A percentile compares a stretch with the other conserved stretches of the same genome.
phyloP scores from a whole-genome alignment of 1,139 yeast genomes.

The Lodderomyces metapsilosis region DNA sequence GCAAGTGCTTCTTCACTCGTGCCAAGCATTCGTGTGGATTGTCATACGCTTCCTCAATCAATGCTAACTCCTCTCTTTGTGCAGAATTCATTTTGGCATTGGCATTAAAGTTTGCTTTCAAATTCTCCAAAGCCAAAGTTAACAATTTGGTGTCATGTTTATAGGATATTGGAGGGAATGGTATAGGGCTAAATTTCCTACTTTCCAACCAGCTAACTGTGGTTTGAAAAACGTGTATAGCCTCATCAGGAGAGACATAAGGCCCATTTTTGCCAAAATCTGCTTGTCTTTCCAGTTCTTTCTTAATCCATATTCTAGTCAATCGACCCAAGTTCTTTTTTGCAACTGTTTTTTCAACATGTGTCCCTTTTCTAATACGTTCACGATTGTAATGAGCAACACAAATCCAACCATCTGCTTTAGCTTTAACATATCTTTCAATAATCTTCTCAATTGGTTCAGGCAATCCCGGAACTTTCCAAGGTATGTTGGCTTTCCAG shows the following conservation, averaged over 20 bases:
- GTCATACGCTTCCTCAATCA: conserved; percentile 95
- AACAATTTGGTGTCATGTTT: conserved; percentile 91
- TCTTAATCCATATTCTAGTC: conserved; percentile 88
- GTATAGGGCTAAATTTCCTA: conserved; percentile 80
- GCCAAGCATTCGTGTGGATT: conserved; percentile 92
- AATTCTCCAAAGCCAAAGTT: conserved; percentile 82
- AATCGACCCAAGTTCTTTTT: conserved; percentile 89
- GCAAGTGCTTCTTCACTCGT: conserved; percentile 74
- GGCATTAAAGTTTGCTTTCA: conserved; percentile 82
- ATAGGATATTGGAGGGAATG: conserved; percentile 90
- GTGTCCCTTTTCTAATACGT: conserved; percentile 80
- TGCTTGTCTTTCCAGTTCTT: conserved; percentile 87
- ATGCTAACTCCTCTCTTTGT: conserved; percentile 88
- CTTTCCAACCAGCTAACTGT: conserved; percentile 94
- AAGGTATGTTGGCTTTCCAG: conserved; percentile 98
- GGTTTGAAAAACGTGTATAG: conserved; percentile 79
- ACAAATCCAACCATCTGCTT: conserved; percentile 96
- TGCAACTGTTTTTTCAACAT: conserved; percentile 92
- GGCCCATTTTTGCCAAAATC: conserved; percentile 87
- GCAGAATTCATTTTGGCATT: conserved; percentile 80
- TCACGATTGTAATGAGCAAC: conserved; percentile 93
- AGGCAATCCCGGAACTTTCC: conserved; percentile 98
- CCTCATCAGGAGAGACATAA: conserved; percentile 80
- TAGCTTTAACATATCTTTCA: conserved; percentile 85
- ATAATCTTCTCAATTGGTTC: conserved; percentile 85